These are phyloP conservation scores for Neurospora discreta DNA, from an alignment of 495 filamentous ascomycete species.

Conservation along the genomic window DNA sequence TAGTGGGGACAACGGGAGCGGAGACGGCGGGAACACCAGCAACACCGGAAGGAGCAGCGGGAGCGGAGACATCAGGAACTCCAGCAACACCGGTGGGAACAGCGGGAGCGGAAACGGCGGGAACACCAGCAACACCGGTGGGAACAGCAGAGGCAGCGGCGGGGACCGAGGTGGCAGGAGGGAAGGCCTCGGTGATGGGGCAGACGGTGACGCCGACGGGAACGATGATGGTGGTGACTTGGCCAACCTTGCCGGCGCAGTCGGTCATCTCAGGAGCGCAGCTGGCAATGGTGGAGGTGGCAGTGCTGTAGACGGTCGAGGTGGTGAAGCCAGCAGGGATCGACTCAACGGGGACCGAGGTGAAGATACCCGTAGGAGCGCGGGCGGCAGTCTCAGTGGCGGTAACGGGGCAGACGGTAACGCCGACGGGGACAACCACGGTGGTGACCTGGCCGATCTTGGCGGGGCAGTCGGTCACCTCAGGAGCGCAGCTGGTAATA, in stretches of 20 bases:
- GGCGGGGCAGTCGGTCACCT: conserved; percentile 44
- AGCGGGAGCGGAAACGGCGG: background rate
- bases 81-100: background rate
- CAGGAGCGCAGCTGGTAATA: conserved; percentile 46
- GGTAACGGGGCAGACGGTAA: conserved; percentile 35
- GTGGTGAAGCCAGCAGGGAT: conserved; percentile 16
- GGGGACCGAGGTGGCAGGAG: background rate
- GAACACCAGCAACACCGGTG: background rate
- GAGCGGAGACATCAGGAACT: background rate
- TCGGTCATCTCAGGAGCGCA: conserved; percentile 44
- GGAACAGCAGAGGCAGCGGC: background rate
- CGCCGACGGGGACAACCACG: conserved; percentile 26
- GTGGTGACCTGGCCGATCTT: conserved; percentile 22
- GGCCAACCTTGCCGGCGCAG: conserved; percentile 40
- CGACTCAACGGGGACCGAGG: conserved; percentile 4
- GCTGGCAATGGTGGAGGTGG: conserved; percentile 42
- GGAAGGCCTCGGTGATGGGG: conserved; percentile 15
- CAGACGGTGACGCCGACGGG: conserved; percentile 26
- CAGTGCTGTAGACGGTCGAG: conserved; percentile 45
- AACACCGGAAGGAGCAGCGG: no score
- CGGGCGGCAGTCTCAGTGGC: conserved; percentile 16
- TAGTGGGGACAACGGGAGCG: no score
- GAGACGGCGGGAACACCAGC: no score
- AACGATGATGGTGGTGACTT: conserved; percentile 28
- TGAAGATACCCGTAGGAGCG: background rate